Evolutionary conservation across 345 rosid species (phyloP).

Genomic region (Ceriops zippeliana): DNA sequence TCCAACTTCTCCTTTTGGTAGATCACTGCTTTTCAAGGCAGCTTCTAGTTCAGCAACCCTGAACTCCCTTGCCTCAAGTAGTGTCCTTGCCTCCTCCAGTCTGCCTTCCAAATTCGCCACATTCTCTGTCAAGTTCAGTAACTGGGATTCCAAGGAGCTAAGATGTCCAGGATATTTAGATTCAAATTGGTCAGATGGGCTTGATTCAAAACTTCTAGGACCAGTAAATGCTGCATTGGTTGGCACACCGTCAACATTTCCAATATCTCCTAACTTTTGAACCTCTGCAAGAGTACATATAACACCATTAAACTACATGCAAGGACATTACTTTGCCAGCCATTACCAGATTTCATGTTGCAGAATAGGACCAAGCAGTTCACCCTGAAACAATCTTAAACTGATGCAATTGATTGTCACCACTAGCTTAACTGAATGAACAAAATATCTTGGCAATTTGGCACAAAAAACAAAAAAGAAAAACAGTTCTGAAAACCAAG

Average conservation of each 20-base stretch:
- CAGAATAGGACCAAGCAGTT: not conserved
- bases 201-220: slow-evolving; percentile 32
- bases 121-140: slow-evolving; percentile 43
- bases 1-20: slow-evolving; percentile 34
- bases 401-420: not conserved
- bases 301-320: slow-evolving; percentile 6
- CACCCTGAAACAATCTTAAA: not conserved
- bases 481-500: too few species aligned
- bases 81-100: slow-evolving; percentile 44
- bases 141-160: slow-evolving; percentile 40
- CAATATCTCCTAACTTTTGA: slow-evolving; percentile 49
- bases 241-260: slow-evolving; percentile 36
- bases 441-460: not conserved
- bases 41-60: slow-evolving; percentile 54
- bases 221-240: slow-evolving; percentile 20
- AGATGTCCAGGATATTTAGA: slow-evolving; percentile 29
- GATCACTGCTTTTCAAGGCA: slow-evolving; percentile 23
- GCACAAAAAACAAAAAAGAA: too few species aligned
- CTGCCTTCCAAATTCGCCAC: slow-evolving; percentile 45
- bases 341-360: not conserved
- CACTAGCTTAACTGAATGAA: not conserved
- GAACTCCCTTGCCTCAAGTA: slow-evolving; percentile 45
- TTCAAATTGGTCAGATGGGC: slow-evolving; percentile 35
- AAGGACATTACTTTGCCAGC: not conserved
- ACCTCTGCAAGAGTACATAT: slow-evolving; percentile 39